phyloP scores from a whole-genome alignment of 73 alveolate species.

The Effrenium voratum region DNA sequence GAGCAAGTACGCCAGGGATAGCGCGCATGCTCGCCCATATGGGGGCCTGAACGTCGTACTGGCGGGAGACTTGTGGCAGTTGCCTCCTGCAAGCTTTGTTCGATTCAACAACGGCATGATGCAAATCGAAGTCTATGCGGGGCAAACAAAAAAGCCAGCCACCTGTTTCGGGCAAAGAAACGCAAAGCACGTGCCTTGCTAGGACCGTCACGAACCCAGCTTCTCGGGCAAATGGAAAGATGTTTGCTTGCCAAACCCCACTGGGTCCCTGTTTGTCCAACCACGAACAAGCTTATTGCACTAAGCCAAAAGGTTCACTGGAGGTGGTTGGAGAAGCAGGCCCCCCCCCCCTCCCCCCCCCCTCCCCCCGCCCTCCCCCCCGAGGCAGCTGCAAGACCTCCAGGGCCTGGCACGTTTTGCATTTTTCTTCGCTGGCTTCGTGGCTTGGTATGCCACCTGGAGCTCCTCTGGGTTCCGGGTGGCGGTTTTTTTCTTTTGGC shows the following conservation, averaged over 20 bases:
- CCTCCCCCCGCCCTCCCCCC: background rate
- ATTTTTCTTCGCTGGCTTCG: background rate
- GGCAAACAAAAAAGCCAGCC: no score
- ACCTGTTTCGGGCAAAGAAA: no score
- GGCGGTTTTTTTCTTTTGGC: background rate
- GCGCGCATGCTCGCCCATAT: background rate
- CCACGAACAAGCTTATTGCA: no score
- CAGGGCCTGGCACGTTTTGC: background rate
- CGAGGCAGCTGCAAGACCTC: conserved; percentile 10
- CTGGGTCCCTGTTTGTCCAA: background rate
- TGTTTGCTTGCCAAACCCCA: background rate
- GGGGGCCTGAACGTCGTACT: conserved; percentile 12
- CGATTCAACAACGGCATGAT: no score
- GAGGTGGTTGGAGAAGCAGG: background rate
- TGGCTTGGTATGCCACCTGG: background rate
- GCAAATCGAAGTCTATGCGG: no score
- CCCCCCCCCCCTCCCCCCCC: background rate
- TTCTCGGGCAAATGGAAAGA: background rate
- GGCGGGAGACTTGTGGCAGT: background rate
- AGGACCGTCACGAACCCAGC: background rate
- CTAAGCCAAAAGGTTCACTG: background rate
- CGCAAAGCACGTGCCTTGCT: no score
- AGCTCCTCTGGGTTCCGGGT: background rate
- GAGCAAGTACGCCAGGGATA: background rate
- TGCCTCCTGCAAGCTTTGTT: no score